Evolutionary conservation across 768 basidiomycete species (phyloP).

Genomic region (Psilocybe subaeruginosa): DNA sequence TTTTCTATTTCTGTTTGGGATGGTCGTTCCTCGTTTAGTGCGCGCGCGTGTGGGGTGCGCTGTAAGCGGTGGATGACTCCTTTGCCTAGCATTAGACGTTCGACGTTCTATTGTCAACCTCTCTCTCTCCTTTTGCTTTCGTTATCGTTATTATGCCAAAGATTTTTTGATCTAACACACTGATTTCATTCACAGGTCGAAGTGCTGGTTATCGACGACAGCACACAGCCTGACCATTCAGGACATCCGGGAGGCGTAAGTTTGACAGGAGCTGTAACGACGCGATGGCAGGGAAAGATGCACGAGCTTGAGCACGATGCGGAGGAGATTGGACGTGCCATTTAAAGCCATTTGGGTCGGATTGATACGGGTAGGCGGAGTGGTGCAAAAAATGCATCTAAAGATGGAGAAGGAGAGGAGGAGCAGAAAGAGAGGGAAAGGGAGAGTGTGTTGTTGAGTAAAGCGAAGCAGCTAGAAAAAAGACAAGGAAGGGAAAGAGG

Average conservation of each 20-base stretch:
- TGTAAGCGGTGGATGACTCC: background rate
- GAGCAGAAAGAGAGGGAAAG: constrained; percentile 1
- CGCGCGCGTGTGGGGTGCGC: too few relatives aligned
- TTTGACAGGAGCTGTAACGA: constrained; percentile 1
- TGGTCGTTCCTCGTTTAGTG: too few relatives aligned
- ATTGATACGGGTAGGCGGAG: constrained; percentile 16
- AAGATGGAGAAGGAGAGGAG: background rate
- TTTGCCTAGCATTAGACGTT: too few relatives aligned
- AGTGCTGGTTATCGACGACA: constrained; percentile 60
- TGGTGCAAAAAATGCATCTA: background rate
- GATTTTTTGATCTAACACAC: background rate
- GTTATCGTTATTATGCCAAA: too few relatives aligned
- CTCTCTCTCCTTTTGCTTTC: background rate
- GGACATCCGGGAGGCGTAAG: constrained; percentile 6
- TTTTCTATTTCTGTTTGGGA: background rate
- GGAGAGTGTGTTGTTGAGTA: constrained; percentile 1
- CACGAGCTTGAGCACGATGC: constrained; percentile 22
- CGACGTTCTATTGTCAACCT: too few relatives aligned
- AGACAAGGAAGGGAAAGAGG: background rate
- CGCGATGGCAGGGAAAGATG: constrained; percentile 22
- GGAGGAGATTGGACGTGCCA: constrained; percentile 22
- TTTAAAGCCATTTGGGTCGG: constrained; percentile 29
- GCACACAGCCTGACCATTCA: constrained; percentile 8
- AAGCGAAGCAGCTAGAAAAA: background rate
- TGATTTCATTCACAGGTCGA: constrained; percentile 47